These are phyloP conservation scores for Citrus hindsii DNA, from an alignment of 345 rosid genomes.

Conservation along the genomic window DNA sequence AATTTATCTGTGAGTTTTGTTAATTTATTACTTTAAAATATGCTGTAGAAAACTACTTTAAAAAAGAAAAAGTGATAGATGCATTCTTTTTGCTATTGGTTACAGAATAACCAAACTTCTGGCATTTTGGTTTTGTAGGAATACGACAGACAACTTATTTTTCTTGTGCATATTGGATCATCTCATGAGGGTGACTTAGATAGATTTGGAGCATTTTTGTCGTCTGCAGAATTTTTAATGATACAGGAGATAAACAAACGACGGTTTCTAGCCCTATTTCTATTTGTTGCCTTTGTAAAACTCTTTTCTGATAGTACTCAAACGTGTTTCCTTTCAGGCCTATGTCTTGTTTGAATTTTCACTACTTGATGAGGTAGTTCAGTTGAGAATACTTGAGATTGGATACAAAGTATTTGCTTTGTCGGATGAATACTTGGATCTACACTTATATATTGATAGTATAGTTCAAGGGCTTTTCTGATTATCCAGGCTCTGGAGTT, in stretches of 20 bases:
- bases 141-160: slow-evolving; percentile 7
- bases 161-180: neutral
- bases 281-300: neutral
- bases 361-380: slow-evolving; percentile 1
- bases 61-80: neutral
- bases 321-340: neutral
- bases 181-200: neutral
- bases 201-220: slow-evolving; percentile 10
- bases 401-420: neutral
- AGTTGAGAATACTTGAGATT: neutral
- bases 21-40: neutral
- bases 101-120: neutral
- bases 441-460: neutral
- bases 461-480: neutral
- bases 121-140: neutral
- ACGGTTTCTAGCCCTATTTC: neutral
- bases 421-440: neutral
- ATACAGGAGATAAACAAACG: neutral
- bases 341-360: neutral
- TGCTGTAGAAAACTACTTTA: neutral
- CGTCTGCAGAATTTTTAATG: neutral
- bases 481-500: slow-evolving; percentile 6
- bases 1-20: neutral
- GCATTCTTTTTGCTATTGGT: slow-evolving; percentile 3
- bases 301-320: neutral